Percentiles rank a stretch among this genome's conserved stretches.
phyloP scores from a whole-genome alignment of 2,329 filamentous ascomycete genomes.

The Fusarium penzigii region DNA sequence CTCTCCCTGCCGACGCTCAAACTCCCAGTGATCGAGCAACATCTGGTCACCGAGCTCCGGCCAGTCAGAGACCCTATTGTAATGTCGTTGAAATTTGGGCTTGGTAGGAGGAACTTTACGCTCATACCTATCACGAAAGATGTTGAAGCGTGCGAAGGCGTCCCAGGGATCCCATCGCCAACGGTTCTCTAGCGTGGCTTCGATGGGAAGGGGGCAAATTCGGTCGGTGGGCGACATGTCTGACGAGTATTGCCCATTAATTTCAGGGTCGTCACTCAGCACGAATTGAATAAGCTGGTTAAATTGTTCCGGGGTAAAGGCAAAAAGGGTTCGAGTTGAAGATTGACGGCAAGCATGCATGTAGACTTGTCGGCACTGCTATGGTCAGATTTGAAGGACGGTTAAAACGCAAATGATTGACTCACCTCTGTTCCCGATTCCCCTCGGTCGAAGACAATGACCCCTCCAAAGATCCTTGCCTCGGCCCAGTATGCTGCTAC shows the following conservation, averaged over 20 bases:
- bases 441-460: constrained; percentile 12
- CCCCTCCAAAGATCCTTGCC: constrained; percentile 11
- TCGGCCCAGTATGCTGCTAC: constrained; percentile 18
- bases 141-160: constrained; percentile 7
- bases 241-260: not conserved
- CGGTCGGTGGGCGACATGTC: not conserved
- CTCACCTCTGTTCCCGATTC: constrained; percentile 8
- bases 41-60: constrained; percentile 2
- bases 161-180: constrained; percentile 15
- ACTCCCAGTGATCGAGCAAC: not conserved
- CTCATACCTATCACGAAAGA: constrained; percentile 16
- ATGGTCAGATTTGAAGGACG: too few species aligned
- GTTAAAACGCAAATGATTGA: too few species aligned
- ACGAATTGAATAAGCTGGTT: constrained; percentile 2
- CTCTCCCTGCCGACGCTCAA: not conserved
- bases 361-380: constrained; percentile 4
- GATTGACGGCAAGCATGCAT: constrained; percentile 11
- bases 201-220: constrained; percentile 7
- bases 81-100: not conserved
- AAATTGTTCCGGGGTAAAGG: constrained; percentile 11
- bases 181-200: constrained; percentile 4
- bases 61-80: constrained; percentile 4
- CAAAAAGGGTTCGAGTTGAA: constrained; percentile 5
- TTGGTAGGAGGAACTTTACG: not conserved
- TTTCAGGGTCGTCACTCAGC: not conserved